Base-by-base conservation (phyloP, 2,329 filamentous ascomycete genomes). In the Allantophomopsis lycopodina region DNA sequence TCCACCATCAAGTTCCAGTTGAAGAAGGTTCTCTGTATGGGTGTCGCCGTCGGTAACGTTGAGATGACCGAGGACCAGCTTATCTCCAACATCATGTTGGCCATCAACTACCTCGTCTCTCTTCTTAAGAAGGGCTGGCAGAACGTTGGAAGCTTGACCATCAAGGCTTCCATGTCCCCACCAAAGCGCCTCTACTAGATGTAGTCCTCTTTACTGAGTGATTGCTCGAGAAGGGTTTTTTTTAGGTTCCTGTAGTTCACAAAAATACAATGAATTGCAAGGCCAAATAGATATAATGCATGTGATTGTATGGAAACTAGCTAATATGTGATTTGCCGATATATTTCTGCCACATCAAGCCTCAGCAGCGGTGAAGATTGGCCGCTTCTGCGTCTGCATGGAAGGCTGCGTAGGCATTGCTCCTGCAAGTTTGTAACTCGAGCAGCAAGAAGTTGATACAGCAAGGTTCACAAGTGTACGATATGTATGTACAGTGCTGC, bases 1-100 rank as follows among this genome's bases (percentile, higher is more conserved):
- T 94, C 86, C 59, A 98, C 91, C 69, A 96, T 98, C 83, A 98
- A 98, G 83, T 98, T 98, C 83, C 88, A 98, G 79, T 78, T 98
- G 62, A 98, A 98, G 86, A 98, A 98, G 85, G 91, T 98, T 66
- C 79, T 98, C 57, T 98, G 91, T 79, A 88, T 98, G 79, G 91
- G 89, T 83, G 89, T 96, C 64, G 91, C 91, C 57, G 85, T 98
- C 61, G 91, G 91, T 64, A 94, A 98, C 71, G 91, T 98, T 59
- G 87, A 81, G 59, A 98, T 98, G 91, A 83, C 76, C 52, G 73
- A 86, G 72, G 91, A 98, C 62, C 85, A 95, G 76, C 73, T 98
- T 55, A 81, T 98, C 55, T 83, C 77, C 63, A 98, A 98, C 83
- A 88, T 96, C 71, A 98, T 98, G 91, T 53, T 98, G 73, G 78